Evolutionary conservation across 192 early-diverging fungal species (phyloP).

Genomic region (Entomortierella beljakovae): DNA sequence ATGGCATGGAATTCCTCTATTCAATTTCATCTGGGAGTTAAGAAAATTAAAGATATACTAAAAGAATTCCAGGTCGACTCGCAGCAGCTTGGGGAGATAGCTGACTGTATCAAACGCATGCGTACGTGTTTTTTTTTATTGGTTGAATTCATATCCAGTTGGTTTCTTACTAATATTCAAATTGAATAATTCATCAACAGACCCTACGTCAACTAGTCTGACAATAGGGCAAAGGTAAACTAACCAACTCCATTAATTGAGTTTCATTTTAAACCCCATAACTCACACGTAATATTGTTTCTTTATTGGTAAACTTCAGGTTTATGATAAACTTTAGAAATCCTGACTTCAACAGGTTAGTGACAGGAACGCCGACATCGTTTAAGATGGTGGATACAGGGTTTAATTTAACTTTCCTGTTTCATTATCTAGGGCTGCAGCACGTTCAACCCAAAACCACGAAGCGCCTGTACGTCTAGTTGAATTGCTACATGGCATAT

Average conservation of each 20-base stretch:
- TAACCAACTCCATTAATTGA: too few relatives aligned
- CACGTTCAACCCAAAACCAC: conserved; percentile 18
- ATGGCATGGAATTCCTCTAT: conserved; percentile 54
- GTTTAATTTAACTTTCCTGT: not conserved
- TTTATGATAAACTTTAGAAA: conserved; percentile 50
- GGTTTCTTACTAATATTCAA: not conserved
- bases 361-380: not conserved
- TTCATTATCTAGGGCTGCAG: conserved; percentile 9
- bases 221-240: conserved; percentile 41
- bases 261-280: too few relatives aligned
- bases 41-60: conserved; percentile 49
- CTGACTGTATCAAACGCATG: conserved; percentile 38
- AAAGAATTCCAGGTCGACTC: conserved; percentile 44
- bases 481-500: conserved; percentile 32
- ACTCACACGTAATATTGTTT: too few relatives aligned
- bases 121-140: conserved; percentile 11
- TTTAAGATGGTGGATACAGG: too few relatives aligned
- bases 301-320: not conserved
- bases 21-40: conserved; percentile 46
- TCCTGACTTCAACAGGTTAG: conserved; percentile 49
- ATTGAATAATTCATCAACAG: not conserved
- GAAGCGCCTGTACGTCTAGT: conserved; percentile 25
- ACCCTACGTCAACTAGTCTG: conserved; percentile 29
- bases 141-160: too few relatives aligned
- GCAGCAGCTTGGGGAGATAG: conserved; percentile 22